Base-by-base conservation (phyloP, 768 basidiomycete genomes). In the Collybia sp. region DNA sequence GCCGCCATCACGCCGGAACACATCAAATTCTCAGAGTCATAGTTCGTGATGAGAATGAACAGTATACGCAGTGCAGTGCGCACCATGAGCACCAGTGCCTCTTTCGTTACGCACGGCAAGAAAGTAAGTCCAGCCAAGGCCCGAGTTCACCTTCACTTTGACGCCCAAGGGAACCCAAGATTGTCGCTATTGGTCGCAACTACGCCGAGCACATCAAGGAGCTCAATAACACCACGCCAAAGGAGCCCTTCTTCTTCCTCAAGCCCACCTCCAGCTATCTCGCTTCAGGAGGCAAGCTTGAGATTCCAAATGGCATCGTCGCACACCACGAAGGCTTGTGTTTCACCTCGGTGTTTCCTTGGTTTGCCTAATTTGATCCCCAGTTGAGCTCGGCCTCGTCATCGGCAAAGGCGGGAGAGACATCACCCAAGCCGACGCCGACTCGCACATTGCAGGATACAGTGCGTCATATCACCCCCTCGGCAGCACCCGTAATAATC, bases 231-330 rank as follows among this genome's bases (percentile, higher is more conserved):
- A 70, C 86, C 5, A 68, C 85, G 5, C 94, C 95, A 0, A 88
- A 83, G 61, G 94, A 97, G 60, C 96, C 96, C 0, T 97, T 99
- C 75, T 94, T 97, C 78, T 99, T 99, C 73, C 69, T 98, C 19
- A 99, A 99, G 67, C 96, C 95, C 6, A 98, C 96, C 4, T 83
- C 86, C 11, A 91, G 87, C 59, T 98, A 94, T 59, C 58, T 97
- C 17, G 58, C 71, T 16, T 80, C 81, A 12, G 89, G 88, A 0
- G 92, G 89, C 1, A 75, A 77, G 31, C 69, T 98, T 15, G 89
- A 97, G 68, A 86, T 97, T 31, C 96, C 96, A 0, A 66, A 60
- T 19, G 94, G 94, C 5, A 76, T 94, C 31, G 56, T 83, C 3
- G 85, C 86, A 16, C 95, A 98, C 55, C 85, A 98, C 61, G 96